A percentile compares a stretch with the other conserved stretches of the same genome.
phyloP scores from a whole-genome alignment of 305 asterid genomes.

The Stenogyne calaminthoides region DNA sequence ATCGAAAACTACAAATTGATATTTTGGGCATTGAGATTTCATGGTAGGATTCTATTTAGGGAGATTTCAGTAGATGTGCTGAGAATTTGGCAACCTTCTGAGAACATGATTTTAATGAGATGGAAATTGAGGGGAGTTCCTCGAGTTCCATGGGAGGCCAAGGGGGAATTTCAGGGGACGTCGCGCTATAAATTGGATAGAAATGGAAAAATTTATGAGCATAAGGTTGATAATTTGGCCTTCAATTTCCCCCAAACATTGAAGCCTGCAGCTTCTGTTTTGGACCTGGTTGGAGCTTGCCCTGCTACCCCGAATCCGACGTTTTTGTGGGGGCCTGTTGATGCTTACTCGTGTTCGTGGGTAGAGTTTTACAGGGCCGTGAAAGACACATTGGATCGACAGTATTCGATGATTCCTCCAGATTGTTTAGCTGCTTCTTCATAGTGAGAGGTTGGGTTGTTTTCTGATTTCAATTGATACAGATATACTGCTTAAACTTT shows the following conservation, averaged over 20 bases:
- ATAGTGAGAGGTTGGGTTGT: slow-evolving; percentile 35
- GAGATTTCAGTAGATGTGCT: slow-evolving; percentile 72
- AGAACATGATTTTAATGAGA: slow-evolving; percentile 67
- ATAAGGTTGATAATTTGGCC: slow-evolving; percentile 80
- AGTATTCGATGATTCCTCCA: slow-evolving; percentile 42
- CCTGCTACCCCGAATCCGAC: slow-evolving; percentile 82
- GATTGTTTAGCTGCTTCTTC: slow-evolving; percentile 67
- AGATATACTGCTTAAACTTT: slow-evolving; percentile 28
- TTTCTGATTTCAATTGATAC: slow-evolving; percentile 13
- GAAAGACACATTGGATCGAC: slow-evolving; percentile 50
- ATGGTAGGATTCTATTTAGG: slow-evolving; percentile 72
- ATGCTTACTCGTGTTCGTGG: slow-evolving; percentile 53
- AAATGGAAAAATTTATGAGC: slow-evolving; percentile 80
- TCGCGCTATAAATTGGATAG: slow-evolving; percentile 75
- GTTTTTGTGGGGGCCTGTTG: slow-evolving; percentile 49
- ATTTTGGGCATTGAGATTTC: slow-evolving; percentile 88
- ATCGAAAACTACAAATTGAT: slow-evolving; percentile 70
- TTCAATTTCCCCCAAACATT: slow-evolving; percentile 68
- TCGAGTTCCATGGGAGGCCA: slow-evolving; percentile 82
- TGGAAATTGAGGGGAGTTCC: slow-evolving; percentile 77
- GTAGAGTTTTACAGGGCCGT: slow-evolving; percentile 67
- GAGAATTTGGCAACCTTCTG: slow-evolving; percentile 86
- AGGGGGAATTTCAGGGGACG: slow-evolving; percentile 77
- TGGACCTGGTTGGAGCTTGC: slow-evolving; percentile 68
- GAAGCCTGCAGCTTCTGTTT: slow-evolving; percentile 68